These are phyloP conservation scores for Chalara sp. DNA, from an alignment of 2,329 filamentous ascomycete genomes.

Conservation along the genomic window DNA sequence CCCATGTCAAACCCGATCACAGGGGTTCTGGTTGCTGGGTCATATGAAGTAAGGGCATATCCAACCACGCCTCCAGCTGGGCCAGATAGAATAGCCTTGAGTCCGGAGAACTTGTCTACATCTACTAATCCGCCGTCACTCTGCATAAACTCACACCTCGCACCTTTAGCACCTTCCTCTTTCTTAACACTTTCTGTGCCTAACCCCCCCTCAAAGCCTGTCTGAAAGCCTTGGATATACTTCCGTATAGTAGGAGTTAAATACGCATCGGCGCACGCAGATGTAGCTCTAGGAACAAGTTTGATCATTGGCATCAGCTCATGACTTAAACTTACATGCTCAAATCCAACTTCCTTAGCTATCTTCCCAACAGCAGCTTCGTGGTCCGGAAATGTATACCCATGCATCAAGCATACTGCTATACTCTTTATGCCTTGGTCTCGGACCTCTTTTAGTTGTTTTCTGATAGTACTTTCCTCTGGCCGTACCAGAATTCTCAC, in stretches of 20 bases:
- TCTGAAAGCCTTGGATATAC: constrained; percentile 70
- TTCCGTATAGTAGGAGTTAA: constrained; percentile 64
- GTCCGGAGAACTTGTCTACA: constrained; percentile 74
- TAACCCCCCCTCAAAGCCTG: constrained; percentile 74
- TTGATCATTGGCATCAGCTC: constrained; percentile 80
- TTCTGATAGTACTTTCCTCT: constrained; percentile 45
- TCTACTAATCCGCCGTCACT: constrained; percentile 58
- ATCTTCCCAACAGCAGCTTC: constrained; percentile 71
- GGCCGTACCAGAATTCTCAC: constrained; percentile 64
- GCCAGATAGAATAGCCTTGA: constrained; percentile 80
- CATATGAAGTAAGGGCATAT: constrained; percentile 87
- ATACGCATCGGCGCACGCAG: constrained; percentile 69
- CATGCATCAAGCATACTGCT: constrained; percentile 87
- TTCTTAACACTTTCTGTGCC: constrained; percentile 68
- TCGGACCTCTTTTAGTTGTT: constrained; percentile 60
- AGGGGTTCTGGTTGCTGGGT: constrained; percentile 71
- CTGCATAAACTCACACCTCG: constrained; percentile 93
- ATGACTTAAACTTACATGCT: constrained; percentile 74
- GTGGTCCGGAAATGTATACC: constrained; percentile 84
- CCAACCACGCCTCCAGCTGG: constrained; percentile 92
- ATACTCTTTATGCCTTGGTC: constrained; percentile 71
- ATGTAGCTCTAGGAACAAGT: constrained; percentile 61
- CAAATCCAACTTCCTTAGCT: constrained; percentile 74
- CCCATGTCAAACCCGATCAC: constrained; percentile 97
- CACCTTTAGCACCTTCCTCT: constrained; percentile 57